These are phyloP conservation scores for Podaxis mareebaensis DNA, from an alignment of 768 basidiomycete species.

Conservation along the genomic window DNA sequence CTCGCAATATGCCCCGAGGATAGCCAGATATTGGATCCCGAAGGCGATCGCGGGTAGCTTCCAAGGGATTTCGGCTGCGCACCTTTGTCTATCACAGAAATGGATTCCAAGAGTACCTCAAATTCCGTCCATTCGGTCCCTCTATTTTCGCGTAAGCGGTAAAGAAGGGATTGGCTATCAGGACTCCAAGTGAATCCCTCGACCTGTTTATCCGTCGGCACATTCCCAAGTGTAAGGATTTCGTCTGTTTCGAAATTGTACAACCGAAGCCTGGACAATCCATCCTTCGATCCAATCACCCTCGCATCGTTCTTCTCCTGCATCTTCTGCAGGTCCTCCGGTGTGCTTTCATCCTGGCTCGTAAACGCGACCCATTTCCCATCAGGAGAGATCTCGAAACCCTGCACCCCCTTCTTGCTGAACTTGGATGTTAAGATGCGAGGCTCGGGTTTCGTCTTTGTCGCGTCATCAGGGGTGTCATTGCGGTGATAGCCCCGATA, in stretches of 20 bases:
- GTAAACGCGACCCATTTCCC: constrained; percentile 31
- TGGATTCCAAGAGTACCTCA: constrained; percentile 29
- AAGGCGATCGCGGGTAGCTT: constrained; percentile 33
- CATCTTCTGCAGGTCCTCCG: constrained; percentile 18
- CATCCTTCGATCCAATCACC: constrained; percentile 27
- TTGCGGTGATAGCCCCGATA: constrained; percentile 20
- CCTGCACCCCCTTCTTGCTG: constrained; percentile 22
- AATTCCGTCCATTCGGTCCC: constrained; percentile 30
- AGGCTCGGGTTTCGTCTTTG: constrained; percentile 15
- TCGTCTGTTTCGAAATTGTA: constrained; percentile 27
- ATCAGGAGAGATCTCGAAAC: constrained; percentile 34
- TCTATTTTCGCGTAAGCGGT: constrained; percentile 30
- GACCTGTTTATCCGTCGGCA: constrained; percentile 26
- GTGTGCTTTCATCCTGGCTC: constrained; percentile 21
- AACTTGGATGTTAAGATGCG: constrained; percentile 14
- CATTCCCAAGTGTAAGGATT: constrained; percentile 21
- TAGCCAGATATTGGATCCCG: constrained; percentile 32
- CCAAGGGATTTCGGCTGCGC: constrained; percentile 23
- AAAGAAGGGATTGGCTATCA: constrained; percentile 30
- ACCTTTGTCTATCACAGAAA: constrained; percentile 23
- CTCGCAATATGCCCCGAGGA: constrained; percentile 28
- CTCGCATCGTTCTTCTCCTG: constrained; percentile 27
- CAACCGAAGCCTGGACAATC: constrained; percentile 26
- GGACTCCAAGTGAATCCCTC: constrained; percentile 35
- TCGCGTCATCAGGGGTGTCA: constrained; percentile 9